A percentile compares a stretch with the other conserved stretches of the same genome.
These are phyloP conservation scores for Fusarium bactridioides DNA, from an alignment of 2,329 filamentous ascomycete species.

Conservation along the genomic window DNA sequence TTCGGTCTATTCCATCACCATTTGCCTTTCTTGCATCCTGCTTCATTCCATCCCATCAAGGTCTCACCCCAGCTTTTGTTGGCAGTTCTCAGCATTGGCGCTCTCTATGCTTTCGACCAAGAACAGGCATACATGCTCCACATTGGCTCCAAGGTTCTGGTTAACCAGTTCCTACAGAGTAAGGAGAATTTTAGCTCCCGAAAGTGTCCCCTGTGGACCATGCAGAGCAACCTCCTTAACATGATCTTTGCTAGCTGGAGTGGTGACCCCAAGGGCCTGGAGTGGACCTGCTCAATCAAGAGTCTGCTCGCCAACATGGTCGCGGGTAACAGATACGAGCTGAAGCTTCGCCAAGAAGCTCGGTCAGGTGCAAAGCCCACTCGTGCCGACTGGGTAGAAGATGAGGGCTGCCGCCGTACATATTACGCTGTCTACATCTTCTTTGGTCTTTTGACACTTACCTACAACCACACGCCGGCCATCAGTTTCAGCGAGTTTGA, in stretches of 20 bases:
- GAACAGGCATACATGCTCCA: constrained; percentile 97
- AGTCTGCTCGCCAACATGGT: constrained; percentile 98
- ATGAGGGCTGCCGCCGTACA: constrained; percentile 94
- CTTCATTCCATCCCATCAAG: constrained; percentile 84
- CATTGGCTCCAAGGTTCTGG: constrained; percentile 95
- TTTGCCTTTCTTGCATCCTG: constrained; percentile 91
- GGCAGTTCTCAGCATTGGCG: constrained; percentile 92
- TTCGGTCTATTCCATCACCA: constrained; percentile 98
- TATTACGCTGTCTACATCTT: constrained; percentile 99
- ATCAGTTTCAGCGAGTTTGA: constrained; percentile 99
- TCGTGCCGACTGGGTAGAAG: constrained; percentile 92
- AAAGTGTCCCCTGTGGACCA: constrained; percentile 97
- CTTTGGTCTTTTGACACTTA: constrained; percentile 92
- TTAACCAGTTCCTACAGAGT: constrained; percentile 96
- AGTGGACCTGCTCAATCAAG: constrained; percentile 99
- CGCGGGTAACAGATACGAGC: constrained; percentile 92
- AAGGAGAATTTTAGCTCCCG: constrained; percentile 99
- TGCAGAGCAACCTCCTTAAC: constrained; percentile 96
- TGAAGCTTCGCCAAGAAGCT: constrained; percentile 91
- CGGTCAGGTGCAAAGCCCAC: constrained; percentile 79
- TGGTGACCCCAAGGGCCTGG: constrained; percentile 93
- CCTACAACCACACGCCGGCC: constrained; percentile 96
- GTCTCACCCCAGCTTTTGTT: constrained; percentile 85
- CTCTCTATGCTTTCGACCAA: constrained; percentile 95
- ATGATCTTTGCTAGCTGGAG: constrained; percentile 99